Percentiles rank a stretch among this genome's conserved stretches.
Evolutionary conservation across 2,329 filamentous ascomycete genomes (phyloP).

Genomic region (Samsoniella hepiali): DNA sequence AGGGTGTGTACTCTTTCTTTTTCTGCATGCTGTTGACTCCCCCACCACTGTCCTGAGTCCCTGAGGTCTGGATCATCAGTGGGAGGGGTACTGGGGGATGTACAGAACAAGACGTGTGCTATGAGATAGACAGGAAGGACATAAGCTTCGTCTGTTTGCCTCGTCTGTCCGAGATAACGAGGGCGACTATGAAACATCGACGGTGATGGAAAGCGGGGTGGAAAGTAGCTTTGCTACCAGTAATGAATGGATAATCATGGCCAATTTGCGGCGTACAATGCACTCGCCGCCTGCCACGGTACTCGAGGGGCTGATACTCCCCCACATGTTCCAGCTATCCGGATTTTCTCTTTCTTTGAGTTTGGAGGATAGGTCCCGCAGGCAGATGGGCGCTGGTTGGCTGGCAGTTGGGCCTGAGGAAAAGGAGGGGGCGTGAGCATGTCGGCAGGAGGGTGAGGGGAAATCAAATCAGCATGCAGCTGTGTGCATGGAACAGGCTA

Average conservation of each 20-base stretch:
- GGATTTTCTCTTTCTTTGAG: neutral
- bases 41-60: neutral
- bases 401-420: no score
- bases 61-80: neutral
- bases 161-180: neutral
- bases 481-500: neutral
- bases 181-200: neutral
- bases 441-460: neutral
- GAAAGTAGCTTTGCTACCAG: neutral
- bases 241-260: neutral
- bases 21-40: neutral
- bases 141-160: neutral
- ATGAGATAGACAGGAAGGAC: no score
- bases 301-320: neutral
- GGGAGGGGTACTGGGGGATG: neutral
- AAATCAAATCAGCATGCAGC: neutral
- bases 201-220: neutral
- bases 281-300: neutral
- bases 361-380: neutral
- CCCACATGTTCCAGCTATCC: conserved; percentile 4
- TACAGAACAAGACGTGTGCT: neutral
- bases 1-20: neutral
- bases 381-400: neutral
- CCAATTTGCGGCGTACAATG: neutral
- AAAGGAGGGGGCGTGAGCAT: conserved; percentile 7